Base-by-base conservation (phyloP, 331 rosid species). In the Stylosanthes scabra region DNA sequence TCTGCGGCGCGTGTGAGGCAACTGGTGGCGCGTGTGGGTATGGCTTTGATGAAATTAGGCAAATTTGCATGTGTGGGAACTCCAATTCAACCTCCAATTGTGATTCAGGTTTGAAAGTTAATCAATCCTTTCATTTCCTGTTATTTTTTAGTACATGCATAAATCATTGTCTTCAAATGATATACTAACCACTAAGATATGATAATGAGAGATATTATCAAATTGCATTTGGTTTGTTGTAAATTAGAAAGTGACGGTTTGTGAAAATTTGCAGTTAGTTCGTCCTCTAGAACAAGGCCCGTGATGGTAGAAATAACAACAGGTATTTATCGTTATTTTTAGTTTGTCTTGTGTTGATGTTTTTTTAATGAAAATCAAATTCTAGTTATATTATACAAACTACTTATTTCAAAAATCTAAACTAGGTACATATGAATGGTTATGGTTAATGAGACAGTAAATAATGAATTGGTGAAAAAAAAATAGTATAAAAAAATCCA, bases 11-110 rank as follows among this genome's bases (percentile, higher is more conserved):
- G 2, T 95, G 99, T 8, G 83, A 87, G 78, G 97, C 97, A 13
- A 95, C 97, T 1, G 92, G 97, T 10, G 99, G 99, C 54, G 78
- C 91, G 12, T 95, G 99, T 55, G 99, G 99, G 1, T 95, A 72
- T 52, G 97, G 88, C 14, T 51, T 86, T 0, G 97, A 90, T 47
- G 93, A 87, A 45, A 80, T 91, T 44, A 78, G 88, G 62, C 91
- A 91, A 44, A 6, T 90, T 57, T 95, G 99, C 67, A 87, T 95
- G 84, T 95, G 99, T 74, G 93, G 89, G 45, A 75, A 63, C 76
- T 72, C 74, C 16, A 95, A 95, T 81, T 90, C 99, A 2, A 85
- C 99, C 0, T 84, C 99, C 4, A 91, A 88, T 45, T 95, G 99
- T 75, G 99, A 94, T 51, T 87, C 94, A 70, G 90, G 94, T 89